Conservation (phyloP, 768 basidiomycete species). For the Serendipita vermifera region DNA sequence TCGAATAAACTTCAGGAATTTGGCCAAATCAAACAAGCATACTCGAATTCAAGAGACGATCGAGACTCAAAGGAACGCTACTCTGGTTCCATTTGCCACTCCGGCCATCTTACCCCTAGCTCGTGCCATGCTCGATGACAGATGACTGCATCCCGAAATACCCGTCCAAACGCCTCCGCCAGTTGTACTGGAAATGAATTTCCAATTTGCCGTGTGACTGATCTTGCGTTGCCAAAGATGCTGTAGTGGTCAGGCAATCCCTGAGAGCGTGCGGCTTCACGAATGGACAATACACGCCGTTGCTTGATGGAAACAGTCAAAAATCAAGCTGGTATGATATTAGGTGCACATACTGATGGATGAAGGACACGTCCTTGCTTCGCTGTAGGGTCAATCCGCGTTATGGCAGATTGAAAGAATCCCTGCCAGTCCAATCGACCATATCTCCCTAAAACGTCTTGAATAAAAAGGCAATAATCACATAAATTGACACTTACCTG, state of each 20-base stretch:
- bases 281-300: background rate
- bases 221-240: background rate
- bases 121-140: no score
- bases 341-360: background rate
- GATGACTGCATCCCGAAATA: background rate
- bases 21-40: no score
- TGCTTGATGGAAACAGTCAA: background rate
- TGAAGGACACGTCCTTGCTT: background rate
- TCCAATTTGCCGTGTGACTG: conserved; percentile 5
- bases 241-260: background rate
- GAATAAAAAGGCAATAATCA: background rate
- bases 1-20: no score
- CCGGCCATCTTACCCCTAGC: no score
- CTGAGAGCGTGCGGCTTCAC: background rate
- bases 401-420: background rate
- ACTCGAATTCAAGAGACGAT: no score
- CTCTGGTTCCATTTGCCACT: no score
- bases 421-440: conserved; percentile 7
- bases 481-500: background rate
- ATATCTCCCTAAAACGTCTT: background rate
- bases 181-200: background rate
- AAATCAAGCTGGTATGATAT: background rate
- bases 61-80: no score
- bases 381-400: background rate
- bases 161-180: background rate